Evolutionary conservation across 2,329 filamentous ascomycete genomes (phyloP), one percentile per base, ranked within the genome.

Genomic region (Alternaria consortialis): DNA sequence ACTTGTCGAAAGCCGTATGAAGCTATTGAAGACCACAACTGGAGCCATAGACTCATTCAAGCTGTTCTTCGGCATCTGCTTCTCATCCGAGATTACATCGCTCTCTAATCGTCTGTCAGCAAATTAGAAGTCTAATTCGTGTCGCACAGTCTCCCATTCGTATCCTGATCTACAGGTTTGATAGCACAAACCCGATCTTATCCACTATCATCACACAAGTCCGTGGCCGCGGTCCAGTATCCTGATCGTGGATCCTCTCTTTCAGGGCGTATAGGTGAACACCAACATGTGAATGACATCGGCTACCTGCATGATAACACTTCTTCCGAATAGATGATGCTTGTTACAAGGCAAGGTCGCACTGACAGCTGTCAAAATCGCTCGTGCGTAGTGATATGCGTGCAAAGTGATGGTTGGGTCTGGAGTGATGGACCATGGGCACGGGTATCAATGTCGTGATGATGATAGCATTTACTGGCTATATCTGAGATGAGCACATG

Each of bases 311-410:
- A 47, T 61, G 13, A 20, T 27, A 3, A 20, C 36, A 20, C 20
- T 55, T 23, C 25, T 44, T 42, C 34, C 43, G 9, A 42, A 20
- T 31, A 25, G 39, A 56, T 8, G 29, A 32, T n/a, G 23, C 12
- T n/a, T 17, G 34, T 52, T 39, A n/a, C 52, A 43, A 34, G 15
- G 15, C n/a, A 39, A 20, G 13, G 47, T 60, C 29, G 20, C 17
- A 64, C 58, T 54, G 55, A 56, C 47, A 62, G 52, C 55, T 56
- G 59, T 58, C 62, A 64, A 32, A 48, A 56, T 39, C 20, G 11
- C 13, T 34, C 20, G 32, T 34, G 25, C 25, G 29, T 23, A 27
- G 44, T 52, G 27, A 52, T 53, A 39, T 56, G 53, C 37, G 12
- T 36, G 20, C 20, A 13, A 36, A 36, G 31, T 20, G 6, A 23